phyloP scores from a whole-genome alignment of 768 basidiomycete species.

The Tephrocybe sp. region DNA sequence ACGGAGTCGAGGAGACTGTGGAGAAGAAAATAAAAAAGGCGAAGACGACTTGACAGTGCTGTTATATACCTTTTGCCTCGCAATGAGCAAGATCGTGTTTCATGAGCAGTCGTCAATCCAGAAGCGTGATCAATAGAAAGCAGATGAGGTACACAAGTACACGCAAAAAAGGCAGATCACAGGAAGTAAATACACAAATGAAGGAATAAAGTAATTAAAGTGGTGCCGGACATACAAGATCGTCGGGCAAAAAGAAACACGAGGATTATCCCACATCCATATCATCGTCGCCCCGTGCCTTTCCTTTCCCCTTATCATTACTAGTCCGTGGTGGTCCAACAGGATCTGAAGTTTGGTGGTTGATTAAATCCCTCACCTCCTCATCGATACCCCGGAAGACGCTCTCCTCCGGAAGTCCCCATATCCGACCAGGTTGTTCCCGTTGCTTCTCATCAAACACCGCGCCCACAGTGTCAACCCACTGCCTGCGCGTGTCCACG shows the following conservation, averaged over 20 bases:
- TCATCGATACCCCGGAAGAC: constrained; percentile 77
- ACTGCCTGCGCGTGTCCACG: constrained; percentile 73
- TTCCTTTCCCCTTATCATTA: constrained; percentile 48
- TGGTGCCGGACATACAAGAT: not conserved
- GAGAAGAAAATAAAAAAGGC: constrained; percentile 52
- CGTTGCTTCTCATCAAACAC: constrained; percentile 77
- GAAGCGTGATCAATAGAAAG: constrained; percentile 5
- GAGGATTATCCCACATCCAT: constrained; percentile 66
- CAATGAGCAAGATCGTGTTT: not conserved
- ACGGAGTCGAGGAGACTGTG: constrained; percentile 22
- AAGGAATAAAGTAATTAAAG: constrained; percentile 19
- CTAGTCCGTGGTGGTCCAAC: constrained; percentile 19
- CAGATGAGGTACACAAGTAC: too few species aligned
- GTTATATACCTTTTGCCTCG: not conserved
- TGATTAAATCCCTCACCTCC: constrained; percentile 46
- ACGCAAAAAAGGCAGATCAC: constrained; percentile 2
- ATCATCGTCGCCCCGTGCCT: constrained; percentile 46
- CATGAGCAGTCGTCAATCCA: not conserved
- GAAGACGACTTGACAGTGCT: constrained; percentile 26
- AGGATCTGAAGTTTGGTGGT: constrained; percentile 21
- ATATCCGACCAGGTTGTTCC: constrained; percentile 66
- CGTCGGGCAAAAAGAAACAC: constrained; percentile 5
- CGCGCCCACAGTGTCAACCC: constrained; percentile 74
- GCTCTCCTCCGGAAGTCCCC: constrained; percentile 75
- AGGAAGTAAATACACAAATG: constrained; percentile 16